These are phyloP conservation scores for Aureobasidium melanogenum DNA, from an alignment of 2,329 filamentous ascomycete species.

Conservation along the genomic window DNA sequence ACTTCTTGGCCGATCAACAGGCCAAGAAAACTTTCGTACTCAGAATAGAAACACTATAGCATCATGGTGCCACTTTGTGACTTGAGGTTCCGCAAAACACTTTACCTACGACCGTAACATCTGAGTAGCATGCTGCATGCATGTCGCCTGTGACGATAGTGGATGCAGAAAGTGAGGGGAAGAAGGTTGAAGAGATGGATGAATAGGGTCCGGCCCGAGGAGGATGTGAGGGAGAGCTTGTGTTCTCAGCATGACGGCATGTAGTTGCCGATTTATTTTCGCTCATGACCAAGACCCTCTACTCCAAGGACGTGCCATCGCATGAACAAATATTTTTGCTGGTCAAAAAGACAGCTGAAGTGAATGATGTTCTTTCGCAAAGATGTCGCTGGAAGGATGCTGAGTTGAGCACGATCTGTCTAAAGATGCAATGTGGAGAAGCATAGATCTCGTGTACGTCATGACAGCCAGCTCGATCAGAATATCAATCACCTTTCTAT, in stretches of 20 bases:
- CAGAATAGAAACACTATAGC: background rate
- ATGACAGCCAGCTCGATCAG: background rate
- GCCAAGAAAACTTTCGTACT: background rate
- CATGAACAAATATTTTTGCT: background rate
- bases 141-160: background rate
- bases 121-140: background rate
- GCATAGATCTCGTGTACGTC: background rate
- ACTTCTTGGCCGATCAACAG: background rate
- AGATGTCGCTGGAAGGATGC: background rate
- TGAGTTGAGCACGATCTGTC: background rate
- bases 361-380: background rate
- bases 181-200: background rate
- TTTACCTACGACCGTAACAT: background rate
- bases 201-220: background rate
- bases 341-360: background rate
- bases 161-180: background rate
- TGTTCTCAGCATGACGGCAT: background rate
- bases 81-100: background rate
- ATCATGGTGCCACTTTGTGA: background rate
- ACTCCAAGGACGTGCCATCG: background rate
- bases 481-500: background rate
- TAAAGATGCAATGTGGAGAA: conserved; percentile 1
- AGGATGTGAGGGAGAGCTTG: background rate
- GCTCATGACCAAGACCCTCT: background rate
- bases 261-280: no score